Conservation (phyloP, 495 filamentous ascomycete species). For the Neurospora sp. region DNA sequence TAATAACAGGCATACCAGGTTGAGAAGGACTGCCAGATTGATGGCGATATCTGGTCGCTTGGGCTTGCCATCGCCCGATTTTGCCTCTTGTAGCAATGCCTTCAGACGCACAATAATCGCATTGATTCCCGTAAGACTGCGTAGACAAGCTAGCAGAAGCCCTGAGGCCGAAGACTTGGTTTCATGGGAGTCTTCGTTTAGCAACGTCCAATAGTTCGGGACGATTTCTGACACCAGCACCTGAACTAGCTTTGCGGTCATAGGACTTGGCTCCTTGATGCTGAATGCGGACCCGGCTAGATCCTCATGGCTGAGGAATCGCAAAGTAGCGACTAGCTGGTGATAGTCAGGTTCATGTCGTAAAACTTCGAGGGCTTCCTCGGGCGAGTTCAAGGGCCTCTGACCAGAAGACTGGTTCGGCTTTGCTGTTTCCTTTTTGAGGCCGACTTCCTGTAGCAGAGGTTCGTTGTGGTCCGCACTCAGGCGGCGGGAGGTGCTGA, state of each 20-base stretch:
- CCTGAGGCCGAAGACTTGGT: slow-evolving; percentile 16
- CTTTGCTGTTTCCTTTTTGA: slow-evolving; percentile 10
- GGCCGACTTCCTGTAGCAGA: slow-evolving; percentile 10
- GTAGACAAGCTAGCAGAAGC: slow-evolving; percentile 55
- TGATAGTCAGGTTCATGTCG: slow-evolving; percentile 53
- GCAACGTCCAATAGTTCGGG: slow-evolving; percentile 65
- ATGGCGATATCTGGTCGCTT: slow-evolving; percentile 26
- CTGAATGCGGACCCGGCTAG: slow-evolving; percentile 34
- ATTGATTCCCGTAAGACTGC: slow-evolving; percentile 62
- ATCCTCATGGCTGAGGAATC: slow-evolving; percentile 38
- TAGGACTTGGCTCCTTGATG: slow-evolving; percentile 52
- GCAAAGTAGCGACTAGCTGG: slow-evolving; percentile 41
- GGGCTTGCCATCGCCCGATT: slow-evolving; percentile 22
- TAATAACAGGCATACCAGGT: slow-evolving; percentile 45
- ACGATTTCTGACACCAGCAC: slow-evolving; percentile 58
- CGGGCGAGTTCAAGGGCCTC: slow-evolving; percentile 28
- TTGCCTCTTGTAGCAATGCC: slow-evolving; percentile 35
- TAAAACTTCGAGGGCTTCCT: slow-evolving; percentile 54
- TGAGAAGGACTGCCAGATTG: slow-evolving; percentile 32
- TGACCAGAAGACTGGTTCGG: slow-evolving; percentile 1
- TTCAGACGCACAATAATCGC: slow-evolving; percentile 55
- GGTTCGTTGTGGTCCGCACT: not conserved
- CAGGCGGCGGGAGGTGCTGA: slow-evolving; percentile 24
- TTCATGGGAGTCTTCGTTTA: slow-evolving; percentile 36
- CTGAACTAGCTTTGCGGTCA: slow-evolving; percentile 60